Percentiles rank a stretch among this genome's conserved stretches.
phyloP scores from a whole-genome alignment of 2,329 filamentous ascomycete species.

The Gnomoniopsis sp. region DNA sequence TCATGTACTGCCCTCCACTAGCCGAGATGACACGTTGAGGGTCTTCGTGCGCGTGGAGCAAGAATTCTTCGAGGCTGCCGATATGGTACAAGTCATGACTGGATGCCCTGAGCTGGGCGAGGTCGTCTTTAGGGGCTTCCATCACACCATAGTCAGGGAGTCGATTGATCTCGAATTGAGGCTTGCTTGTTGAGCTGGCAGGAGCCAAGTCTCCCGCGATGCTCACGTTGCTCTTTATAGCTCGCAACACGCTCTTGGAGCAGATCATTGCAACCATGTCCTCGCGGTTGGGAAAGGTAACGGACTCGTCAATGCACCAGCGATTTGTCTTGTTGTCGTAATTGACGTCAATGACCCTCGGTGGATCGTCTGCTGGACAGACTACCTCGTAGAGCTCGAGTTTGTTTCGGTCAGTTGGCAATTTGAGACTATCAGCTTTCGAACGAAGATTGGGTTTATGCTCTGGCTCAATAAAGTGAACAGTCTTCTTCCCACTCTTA shows the following conservation, averaged over 20 bases:
- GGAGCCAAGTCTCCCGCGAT: no score
- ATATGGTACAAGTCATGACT: background rate
- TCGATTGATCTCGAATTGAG: background rate
- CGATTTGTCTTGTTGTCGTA: background rate
- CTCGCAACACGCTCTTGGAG: background rate
- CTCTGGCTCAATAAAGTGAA: background rate
- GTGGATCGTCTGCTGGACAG: background rate
- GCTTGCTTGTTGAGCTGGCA: background rate
- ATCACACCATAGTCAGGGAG: background rate
- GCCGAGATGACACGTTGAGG: background rate
- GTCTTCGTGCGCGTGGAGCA: background rate
- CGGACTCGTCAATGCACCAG: background rate
- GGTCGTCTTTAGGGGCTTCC: background rate
- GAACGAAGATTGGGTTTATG: background rate
- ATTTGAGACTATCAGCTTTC: background rate
- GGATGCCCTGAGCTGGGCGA: background rate
- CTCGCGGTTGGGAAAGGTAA: no score
- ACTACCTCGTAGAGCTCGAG: background rate
- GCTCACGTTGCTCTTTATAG: background rate
- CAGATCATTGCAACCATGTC: background rate
- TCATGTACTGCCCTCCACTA: background rate
- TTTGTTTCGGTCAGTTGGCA: background rate
- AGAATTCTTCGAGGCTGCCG: background rate
- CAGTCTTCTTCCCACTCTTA: background rate
- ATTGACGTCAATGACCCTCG: background rate